These are phyloP conservation scores for Dioscorea alata DNA, from an alignment of 106 monocot genomes.

Conservation along the genomic window DNA sequence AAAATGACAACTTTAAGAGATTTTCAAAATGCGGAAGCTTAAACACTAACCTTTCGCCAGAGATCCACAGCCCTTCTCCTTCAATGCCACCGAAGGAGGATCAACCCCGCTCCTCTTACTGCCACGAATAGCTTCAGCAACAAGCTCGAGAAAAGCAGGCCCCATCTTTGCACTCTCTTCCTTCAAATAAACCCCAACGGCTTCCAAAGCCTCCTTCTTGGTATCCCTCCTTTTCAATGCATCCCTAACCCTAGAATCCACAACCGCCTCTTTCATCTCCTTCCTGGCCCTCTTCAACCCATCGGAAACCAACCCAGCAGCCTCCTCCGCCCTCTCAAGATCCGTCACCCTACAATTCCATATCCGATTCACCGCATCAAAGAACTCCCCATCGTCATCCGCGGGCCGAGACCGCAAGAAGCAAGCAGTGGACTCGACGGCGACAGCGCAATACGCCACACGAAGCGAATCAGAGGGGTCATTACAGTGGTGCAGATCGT, in stretches of 20 bases:
- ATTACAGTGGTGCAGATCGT: slow-evolving; percentile 19
- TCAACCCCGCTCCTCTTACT: neutral
- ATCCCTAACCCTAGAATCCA: neutral
- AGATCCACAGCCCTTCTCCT: neutral
- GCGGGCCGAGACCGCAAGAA: slow-evolving; percentile 5
- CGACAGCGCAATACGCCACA: slow-evolving; percentile 30
- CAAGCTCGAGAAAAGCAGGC: slow-evolving; percentile 11
- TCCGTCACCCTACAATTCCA: slow-evolving; percentile 28
- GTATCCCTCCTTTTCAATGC: slow-evolving; percentile 7
- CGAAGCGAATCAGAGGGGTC: neutral
- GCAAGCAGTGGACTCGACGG: slow-evolving; percentile 13
- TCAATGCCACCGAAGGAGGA: neutral
- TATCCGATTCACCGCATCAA: slow-evolving; percentile 5
- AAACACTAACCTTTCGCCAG: neutral
- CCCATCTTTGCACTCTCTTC: slow-evolving; percentile 32
- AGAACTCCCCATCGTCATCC: slow-evolving; percentile 1
- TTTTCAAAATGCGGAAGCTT: neutral
- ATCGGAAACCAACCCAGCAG: neutral
- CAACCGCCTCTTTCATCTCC: slow-evolving; percentile 18
- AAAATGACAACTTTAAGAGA: neutral
- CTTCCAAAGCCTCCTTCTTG: slow-evolving; percentile 14
- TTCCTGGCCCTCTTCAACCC: slow-evolving; percentile 5
- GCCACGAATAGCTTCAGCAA: neutral
- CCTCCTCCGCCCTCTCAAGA: slow-evolving; percentile 12
- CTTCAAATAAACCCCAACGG: slow-evolving; percentile 16